Percentiles rank a stretch among this genome's conserved stretches.
Conservation (phyloP, 2,329 filamentous ascomycete genomes). For the Capronia epimyces region DNA sequence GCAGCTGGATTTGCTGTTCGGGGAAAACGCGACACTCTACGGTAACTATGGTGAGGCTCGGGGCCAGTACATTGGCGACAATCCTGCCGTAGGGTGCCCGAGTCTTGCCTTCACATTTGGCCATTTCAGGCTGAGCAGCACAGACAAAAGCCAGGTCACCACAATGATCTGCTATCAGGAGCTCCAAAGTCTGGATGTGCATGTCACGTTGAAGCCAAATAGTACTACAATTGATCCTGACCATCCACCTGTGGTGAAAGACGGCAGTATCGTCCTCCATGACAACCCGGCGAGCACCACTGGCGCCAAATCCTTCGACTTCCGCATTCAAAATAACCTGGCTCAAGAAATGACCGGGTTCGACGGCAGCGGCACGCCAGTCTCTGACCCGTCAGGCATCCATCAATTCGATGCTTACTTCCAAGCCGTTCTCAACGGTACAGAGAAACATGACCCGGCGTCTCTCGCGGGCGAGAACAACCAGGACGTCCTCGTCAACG, state of each 20-base stretch:
- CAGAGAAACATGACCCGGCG: constrained; percentile 13
- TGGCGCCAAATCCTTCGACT: constrained; percentile 24
- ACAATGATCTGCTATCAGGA: constrained; percentile 28
- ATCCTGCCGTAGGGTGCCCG: constrained; percentile 28
- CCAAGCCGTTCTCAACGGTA: constrained; percentile 25
- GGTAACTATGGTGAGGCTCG: constrained; percentile 24
- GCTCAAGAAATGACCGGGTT: constrained; percentile 24
- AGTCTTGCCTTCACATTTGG: constrained; percentile 28
- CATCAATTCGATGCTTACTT: constrained; percentile 24
- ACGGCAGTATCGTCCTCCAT: constrained; percentile 11
- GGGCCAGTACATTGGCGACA: constrained; percentile 26
- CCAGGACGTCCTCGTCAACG: constrained; percentile 16
- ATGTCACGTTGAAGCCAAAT: constrained; percentile 23
- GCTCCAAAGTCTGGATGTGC: constrained; percentile 19
- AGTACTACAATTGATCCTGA: constrained; percentile 21
- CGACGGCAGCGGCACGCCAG: constrained; percentile 14
- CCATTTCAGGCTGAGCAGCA: constrained; percentile 19
- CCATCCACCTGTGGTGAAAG: constrained; percentile 14
- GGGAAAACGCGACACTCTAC: constrained; percentile 20
- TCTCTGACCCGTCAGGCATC: constrained; percentile 11
- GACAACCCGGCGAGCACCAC: constrained; percentile 22
- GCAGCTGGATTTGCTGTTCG: constrained; percentile 27
- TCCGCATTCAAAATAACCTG: constrained; percentile 29
- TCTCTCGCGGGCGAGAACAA: constrained; percentile 16
- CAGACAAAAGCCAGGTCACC: constrained; percentile 21